A percentile compares a stretch with the other conserved stretches of the same genome.
phyloP scores from a whole-genome alignment of 148 eudicot species.

The Persicaria tinctoria region DNA sequence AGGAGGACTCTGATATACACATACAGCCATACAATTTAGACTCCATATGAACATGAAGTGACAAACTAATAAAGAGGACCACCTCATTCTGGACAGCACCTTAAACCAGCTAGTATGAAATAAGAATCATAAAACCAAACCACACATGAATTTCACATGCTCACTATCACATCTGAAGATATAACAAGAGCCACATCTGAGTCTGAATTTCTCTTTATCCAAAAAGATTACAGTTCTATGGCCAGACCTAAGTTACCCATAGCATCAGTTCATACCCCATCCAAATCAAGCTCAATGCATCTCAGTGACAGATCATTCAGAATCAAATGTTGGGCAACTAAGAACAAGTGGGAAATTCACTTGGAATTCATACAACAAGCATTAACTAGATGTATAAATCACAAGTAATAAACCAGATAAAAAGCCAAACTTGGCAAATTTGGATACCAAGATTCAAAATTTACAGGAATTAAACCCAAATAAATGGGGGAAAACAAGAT shows the following conservation, averaged over 20 bases:
- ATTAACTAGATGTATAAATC: no score
- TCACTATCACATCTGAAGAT: neutral
- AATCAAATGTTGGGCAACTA: neutral
- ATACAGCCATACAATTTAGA: neutral
- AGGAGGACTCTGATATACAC: constrained; percentile 29
- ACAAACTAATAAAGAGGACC: neutral
- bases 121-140: neutral
- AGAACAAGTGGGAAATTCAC: neutral
- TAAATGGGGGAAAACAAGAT: neutral
- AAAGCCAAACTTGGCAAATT: no score
- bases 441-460: neutral
- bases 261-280: no score
- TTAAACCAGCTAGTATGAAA: neutral
- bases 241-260: no score
- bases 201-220: neutral
- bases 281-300: neutral
- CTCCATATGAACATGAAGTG: neutral
- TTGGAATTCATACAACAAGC: neutral
- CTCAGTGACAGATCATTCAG: neutral
- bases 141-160: constrained; percentile 3
- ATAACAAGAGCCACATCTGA: neutral
- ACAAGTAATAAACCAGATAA: no score
- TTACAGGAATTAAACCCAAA: neutral
- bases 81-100: neutral
- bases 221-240: neutral